Percentiles rank a stretch among this genome's conserved stretches.
Evolutionary conservation across 495 filamentous ascomycete genomes (phyloP).

Genomic region (Podospora didyma): DNA sequence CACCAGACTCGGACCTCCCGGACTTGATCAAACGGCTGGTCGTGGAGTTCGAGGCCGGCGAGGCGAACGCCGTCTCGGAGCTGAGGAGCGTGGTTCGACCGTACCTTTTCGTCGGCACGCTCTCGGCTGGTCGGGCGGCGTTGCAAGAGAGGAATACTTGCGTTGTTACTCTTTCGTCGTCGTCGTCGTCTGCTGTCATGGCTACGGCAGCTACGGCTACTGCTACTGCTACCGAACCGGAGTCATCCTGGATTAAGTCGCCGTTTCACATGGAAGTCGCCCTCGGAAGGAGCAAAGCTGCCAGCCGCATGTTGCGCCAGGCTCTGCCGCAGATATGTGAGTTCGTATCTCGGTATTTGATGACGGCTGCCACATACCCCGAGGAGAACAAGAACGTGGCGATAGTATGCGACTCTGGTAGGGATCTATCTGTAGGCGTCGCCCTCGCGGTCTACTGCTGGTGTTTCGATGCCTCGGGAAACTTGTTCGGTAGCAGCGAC

Average conservation of each 20-base stretch:
- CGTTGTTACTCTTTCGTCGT: slow-evolving; percentile 30
- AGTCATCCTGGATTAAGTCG: slow-evolving; percentile 31
- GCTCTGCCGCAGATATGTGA: slow-evolving; percentile 55
- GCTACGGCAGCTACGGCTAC: too few species aligned
- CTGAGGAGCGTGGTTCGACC: slow-evolving; percentile 32
- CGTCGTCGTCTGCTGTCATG: too few species aligned
- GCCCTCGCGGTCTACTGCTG: slow-evolving; percentile 47
- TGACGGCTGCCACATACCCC: background rate
- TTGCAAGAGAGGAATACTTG: slow-evolving; percentile 4
- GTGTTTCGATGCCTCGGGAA: slow-evolving; percentile 34
- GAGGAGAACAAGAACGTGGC: slow-evolving; percentile 21
- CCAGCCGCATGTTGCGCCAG: slow-evolving; percentile 68
- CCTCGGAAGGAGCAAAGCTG: slow-evolving; percentile 62
- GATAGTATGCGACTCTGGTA: slow-evolving; percentile 39
- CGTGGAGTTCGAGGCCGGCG: slow-evolving; percentile 10
- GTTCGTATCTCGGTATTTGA: slow-evolving; percentile 35
- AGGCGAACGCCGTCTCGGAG: slow-evolving; percentile 14
- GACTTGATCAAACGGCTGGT: slow-evolving; percentile 57
- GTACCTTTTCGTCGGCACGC: slow-evolving; percentile 26
- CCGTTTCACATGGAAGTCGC: slow-evolving; percentile 55
- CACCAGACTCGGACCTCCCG: slow-evolving; percentile 62
- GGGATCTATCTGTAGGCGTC: slow-evolving; percentile 41
- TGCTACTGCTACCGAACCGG: slow-evolving; percentile 21
- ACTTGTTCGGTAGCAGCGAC: slow-evolving; percentile 11
- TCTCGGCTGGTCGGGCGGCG: slow-evolving; percentile 14